Base-by-base conservation (phyloP, 2,329 filamentous ascomycete species). In the Calonectria crousiana region DNA sequence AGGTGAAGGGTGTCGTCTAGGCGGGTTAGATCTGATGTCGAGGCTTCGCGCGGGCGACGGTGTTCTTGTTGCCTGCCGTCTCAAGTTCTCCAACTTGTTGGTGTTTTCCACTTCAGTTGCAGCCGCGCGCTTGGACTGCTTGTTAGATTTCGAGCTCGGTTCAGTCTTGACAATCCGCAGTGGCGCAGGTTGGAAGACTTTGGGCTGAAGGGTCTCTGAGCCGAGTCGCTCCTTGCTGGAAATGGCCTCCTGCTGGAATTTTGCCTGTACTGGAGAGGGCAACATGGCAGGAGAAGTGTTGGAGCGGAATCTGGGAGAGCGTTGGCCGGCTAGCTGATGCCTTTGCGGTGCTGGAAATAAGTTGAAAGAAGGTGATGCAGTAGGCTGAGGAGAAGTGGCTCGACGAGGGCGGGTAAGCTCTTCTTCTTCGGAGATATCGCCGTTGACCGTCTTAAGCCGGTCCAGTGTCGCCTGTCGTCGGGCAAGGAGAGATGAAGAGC, bases 391-490 rank as follows among this genome's bases (percentile, higher is more conserved):
- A 6, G 90, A 90, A 3, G 88, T 89, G 28, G 85, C 87, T 75
- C 89, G 85, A 23, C 88, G 85, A 9, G 84, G 82, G 14, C 83
- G 79, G 66, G 72, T 75, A 28, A 77, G 68, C 28, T 81, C 76
- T 38, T 77, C 77, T 76, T 87, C 85, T 74, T 84, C 81, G 71
- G 72, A 41, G 78, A 85, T 78, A 66, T 85, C 84, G 72, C 88
- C 87, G 67, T 89, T 89, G 49, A 90, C 88, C 26, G 87, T 88
- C 76, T 89, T 90, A 1, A 94, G 84, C 72, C 88, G 90, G 69
- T 91, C 88, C 16, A 92, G 81, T 0, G 89, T 91, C 10, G 90
- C 90, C 77, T 93, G 91, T 52, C 91, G 87, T 72, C 91, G 88
- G 30, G 88, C 88, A 32, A 92, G 84, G 10, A 93, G 84, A 1